Percentiles rank a stretch among this genome's conserved stretches.
Evolutionary conservation across 306 rosid genomes (phyloP).

Genomic region (Boehmeria nivea): DNA sequence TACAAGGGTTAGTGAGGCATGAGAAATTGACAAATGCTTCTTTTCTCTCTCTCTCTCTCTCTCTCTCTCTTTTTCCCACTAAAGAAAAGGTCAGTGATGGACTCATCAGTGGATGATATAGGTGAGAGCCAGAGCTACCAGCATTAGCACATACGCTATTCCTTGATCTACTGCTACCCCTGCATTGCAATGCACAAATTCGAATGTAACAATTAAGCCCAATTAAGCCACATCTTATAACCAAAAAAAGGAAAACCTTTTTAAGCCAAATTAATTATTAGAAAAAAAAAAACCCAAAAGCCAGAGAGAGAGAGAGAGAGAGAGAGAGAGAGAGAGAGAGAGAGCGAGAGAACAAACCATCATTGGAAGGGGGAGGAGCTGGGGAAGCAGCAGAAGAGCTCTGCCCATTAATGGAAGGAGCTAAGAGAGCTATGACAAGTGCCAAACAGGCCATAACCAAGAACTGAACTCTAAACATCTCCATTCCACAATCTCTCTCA

Average conservation of each 20-base stretch:
- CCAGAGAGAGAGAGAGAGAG: too few relatives aligned
- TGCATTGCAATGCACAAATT: too few relatives aligned
- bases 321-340: slow-evolving; percentile 4
- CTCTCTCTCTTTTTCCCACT: too few relatives aligned
- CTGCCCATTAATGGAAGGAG: slow-evolving; percentile 51
- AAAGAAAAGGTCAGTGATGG: slow-evolving; percentile 29
- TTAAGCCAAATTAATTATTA: too few relatives aligned
- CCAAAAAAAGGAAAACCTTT: too few relatives aligned
- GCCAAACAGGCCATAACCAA: slow-evolving; percentile 31
- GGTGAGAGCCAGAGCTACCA: slow-evolving; percentile 38
- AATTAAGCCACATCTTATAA: not conserved
- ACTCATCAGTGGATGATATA: too few relatives aligned
- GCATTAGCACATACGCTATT: slow-evolving; percentile 31
- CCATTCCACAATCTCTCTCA: slow-evolving; percentile 31
- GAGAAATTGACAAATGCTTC: not conserved
- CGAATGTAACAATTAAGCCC: not conserved
- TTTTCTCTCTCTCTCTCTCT: not conserved
- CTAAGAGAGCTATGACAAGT: slow-evolving; percentile 31
- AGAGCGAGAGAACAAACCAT: too few relatives aligned
- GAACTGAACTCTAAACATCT: slow-evolving; percentile 39
- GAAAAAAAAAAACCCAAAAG: too few relatives aligned
- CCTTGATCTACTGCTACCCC: slow-evolving; percentile 39
- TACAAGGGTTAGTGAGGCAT: slow-evolving; percentile 1
- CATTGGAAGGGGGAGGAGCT: slow-evolving; percentile 65
- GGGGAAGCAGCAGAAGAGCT: slow-evolving; percentile 36